Conservation (phyloP, 495 filamentous ascomycete species). For the Podospora appendiculata region DNA sequence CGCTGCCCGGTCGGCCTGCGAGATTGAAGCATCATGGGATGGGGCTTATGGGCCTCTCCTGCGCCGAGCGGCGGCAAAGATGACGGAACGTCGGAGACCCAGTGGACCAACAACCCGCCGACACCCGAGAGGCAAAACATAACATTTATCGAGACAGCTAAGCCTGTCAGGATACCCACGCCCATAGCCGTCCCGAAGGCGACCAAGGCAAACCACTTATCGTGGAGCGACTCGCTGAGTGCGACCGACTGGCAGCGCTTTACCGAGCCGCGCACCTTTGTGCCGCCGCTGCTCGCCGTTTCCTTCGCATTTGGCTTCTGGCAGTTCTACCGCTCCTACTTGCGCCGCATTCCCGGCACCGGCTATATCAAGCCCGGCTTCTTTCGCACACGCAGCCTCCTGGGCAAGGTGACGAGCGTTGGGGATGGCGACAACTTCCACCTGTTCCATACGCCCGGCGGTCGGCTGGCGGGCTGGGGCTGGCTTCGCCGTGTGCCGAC, state of each 20-base stretch:
- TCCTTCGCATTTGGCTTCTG: constrained; percentile 51
- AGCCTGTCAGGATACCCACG: background rate
- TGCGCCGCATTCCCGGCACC: constrained; percentile 74
- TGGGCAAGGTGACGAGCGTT: constrained; percentile 84
- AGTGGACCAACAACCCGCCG: background rate
- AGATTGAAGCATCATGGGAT: constrained; percentile 15
- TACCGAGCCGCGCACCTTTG: constrained; percentile 54
- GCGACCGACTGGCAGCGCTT: constrained; percentile 60
- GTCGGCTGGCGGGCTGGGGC: constrained; percentile 79
- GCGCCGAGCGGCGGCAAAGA: constrained; percentile 6
- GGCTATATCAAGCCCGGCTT: constrained; percentile 58
- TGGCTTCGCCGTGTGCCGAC: constrained; percentile 74
- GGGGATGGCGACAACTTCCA: constrained; percentile 95
- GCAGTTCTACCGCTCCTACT: constrained; percentile 61
- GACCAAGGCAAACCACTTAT: constrained; percentile 24
- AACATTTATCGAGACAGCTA: background rate
- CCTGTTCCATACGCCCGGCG: constrained; percentile 89
- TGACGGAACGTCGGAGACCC: background rate
- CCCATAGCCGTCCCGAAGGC: background rate
- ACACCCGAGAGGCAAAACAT: background rate
- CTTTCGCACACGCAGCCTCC: constrained; percentile 64
- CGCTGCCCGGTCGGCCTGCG: background rate
- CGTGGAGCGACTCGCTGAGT: constrained; percentile 46
- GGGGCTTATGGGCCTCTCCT: constrained; percentile 11
- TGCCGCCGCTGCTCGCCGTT: constrained; percentile 64